A percentile compares a stretch with the other conserved stretches of the same genome.
Conservation (phyloP, 805 yeast genomes). For the Starmerella apicola region DNA sequence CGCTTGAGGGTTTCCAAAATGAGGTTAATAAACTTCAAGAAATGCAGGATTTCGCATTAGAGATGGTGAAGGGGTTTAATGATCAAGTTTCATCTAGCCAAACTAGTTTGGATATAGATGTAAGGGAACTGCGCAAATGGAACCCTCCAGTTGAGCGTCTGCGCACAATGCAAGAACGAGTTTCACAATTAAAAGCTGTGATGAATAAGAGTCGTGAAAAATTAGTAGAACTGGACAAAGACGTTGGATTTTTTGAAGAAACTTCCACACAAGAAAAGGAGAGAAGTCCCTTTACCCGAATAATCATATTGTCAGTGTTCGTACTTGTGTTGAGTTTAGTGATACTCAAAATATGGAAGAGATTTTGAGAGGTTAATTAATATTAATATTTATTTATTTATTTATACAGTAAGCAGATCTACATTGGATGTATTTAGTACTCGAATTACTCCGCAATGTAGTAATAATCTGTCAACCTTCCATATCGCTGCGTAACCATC, state of each 20-base stretch:
- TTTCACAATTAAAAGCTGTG: slow-evolving; percentile 17
- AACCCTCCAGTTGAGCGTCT: slow-evolving; percentile 20
- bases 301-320: neutral
- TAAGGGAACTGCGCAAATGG: slow-evolving; percentile 20
- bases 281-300: neutral
- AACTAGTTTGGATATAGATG: slow-evolving; percentile 18
- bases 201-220: slow-evolving; percentile 21
- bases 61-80: slow-evolving; percentile 18
- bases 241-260: slow-evolving; percentile 13
- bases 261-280: neutral
- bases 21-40: slow-evolving; percentile 22
- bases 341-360: neutral
- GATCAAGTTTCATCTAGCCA: slow-evolving; percentile 16
- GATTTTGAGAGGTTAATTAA: neutral
- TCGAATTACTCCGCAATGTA: slow-evolving; percentile 16
- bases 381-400: too few relatives aligned
- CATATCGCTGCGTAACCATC: slow-evolving; percentile 7
- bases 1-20: slow-evolving; percentile 19
- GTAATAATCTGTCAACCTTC: slow-evolving; percentile 17
- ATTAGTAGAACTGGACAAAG: slow-evolving; percentile 18
- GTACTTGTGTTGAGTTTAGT: neutral
- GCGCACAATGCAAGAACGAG: slow-evolving; percentile 20
- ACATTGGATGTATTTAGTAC: too few relatives aligned
- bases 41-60: slow-evolving; percentile 16
- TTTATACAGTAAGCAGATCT: too few relatives aligned